Conservation (phyloP, 495 filamentous ascomycete species). For the Neurospora sp. region DNA sequence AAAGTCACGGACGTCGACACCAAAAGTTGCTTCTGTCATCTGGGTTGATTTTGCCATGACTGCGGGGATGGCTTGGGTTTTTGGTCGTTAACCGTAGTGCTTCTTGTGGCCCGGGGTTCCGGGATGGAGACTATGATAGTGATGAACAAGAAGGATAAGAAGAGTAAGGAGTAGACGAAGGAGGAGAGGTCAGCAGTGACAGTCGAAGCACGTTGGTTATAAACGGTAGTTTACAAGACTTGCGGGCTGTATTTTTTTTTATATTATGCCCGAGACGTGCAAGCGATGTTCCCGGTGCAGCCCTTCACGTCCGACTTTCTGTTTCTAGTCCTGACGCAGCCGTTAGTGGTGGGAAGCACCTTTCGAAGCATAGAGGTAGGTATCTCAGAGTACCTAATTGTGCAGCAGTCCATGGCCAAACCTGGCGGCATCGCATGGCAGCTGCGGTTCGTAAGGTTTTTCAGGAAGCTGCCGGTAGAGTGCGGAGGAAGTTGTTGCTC, state of each 20-base stretch:
- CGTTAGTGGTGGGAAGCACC: neutral
- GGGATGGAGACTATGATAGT: neutral
- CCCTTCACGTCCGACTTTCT: neutral
- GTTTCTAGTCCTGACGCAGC: neutral
- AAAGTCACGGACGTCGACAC: neutral
- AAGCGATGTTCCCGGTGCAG: neutral
- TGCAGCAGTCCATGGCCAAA: neutral
- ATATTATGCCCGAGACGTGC: neutral
- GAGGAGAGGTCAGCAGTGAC: neutral
- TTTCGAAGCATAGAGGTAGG: neutral
- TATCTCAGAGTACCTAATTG: neutral
- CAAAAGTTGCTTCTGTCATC: neutral
- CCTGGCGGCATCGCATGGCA: neutral
- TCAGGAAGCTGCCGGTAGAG: neutral
- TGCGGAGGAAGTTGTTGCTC: neutral
- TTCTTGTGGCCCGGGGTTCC: neutral
- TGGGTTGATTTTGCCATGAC: neutral
- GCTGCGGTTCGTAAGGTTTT: neutral
- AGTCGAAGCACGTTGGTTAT: neutral
- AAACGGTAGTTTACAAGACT: neutral
- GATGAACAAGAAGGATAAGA: neutral
- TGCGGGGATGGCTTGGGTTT: neutral
- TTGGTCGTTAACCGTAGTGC: neutral
- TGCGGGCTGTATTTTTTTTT: neutral
- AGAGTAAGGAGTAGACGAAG: neutral